Conservation (phyloP, 2,329 filamentous ascomycete species). For the Ophioceras dolichostomum region DNA sequence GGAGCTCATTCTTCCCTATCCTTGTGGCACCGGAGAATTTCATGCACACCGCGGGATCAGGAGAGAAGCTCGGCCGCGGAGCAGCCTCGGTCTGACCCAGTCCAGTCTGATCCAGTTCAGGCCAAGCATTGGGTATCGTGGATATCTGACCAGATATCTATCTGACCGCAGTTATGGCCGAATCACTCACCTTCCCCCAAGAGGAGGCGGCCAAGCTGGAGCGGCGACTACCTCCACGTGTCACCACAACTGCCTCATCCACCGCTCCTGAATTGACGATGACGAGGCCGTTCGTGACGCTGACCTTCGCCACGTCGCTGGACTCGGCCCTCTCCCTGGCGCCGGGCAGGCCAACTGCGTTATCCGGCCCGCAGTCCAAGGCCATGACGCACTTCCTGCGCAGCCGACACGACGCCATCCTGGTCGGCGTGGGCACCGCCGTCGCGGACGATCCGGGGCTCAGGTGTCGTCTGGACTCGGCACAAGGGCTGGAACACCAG, state of each 20-base stretch:
- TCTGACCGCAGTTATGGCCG: slow-evolving; percentile 5
- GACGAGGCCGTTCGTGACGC: slow-evolving; percentile 58
- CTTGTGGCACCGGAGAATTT: too few relatives aligned
- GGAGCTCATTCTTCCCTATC: too few relatives aligned
- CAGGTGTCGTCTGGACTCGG: slow-evolving; percentile 63
- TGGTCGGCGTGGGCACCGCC: slow-evolving; percentile 75
- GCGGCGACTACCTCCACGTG: slow-evolving; percentile 11
- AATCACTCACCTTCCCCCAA: slow-evolving; percentile 10
- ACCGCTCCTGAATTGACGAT: too few relatives aligned
- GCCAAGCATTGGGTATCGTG: too few relatives aligned
- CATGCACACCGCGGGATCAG: too few relatives aligned
- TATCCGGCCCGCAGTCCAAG: slow-evolving; percentile 77
- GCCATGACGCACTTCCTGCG: slow-evolving; percentile 90
- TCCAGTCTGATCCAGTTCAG: too few relatives aligned
- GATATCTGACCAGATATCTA: too few relatives aligned
- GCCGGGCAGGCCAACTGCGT: slow-evolving; percentile 66
- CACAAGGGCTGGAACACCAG: slow-evolving; percentile 32
- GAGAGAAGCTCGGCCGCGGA: too few relatives aligned
- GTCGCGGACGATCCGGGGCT: slow-evolving; percentile 74
- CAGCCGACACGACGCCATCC: slow-evolving; percentile 69
- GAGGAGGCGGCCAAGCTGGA: slow-evolving; percentile 11
- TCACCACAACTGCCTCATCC: too few relatives aligned
- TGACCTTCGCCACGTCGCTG: slow-evolving; percentile 86
- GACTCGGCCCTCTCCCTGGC: slow-evolving; percentile 68
- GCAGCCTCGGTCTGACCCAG: too few relatives aligned